A percentile compares a stretch with the other conserved stretches of the same genome.
These are phyloP conservation scores for Citeromyces nyonsensis DNA, from an alignment of 805 yeast species.

Conservation along the genomic window DNA sequence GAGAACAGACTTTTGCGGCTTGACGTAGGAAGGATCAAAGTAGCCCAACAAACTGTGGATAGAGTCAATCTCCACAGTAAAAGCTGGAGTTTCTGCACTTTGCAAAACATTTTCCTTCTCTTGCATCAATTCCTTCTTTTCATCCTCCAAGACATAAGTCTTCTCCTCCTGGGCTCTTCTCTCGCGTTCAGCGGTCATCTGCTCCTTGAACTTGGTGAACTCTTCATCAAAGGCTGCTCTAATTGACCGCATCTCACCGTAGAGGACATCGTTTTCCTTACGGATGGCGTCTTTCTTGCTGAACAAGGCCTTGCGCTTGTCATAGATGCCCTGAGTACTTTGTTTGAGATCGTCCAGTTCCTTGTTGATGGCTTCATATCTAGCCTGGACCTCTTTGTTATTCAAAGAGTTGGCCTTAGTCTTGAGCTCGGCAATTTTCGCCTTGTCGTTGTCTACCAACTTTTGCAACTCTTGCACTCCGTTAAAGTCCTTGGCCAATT, in stretches of 20 bases:
- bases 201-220: conserved; percentile 53
- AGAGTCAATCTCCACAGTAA: conserved; percentile 58
- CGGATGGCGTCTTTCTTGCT: conserved; percentile 53
- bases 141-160: conserved; percentile 29
- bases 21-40: conserved; percentile 70
- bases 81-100: conserved; percentile 69
- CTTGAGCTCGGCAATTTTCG: conserved; percentile 63
- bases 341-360: conserved; percentile 52
- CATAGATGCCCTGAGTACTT: conserved; percentile 42
- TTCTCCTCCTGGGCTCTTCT: conserved; percentile 59
- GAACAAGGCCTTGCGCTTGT: conserved; percentile 49
- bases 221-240: conserved; percentile 66
- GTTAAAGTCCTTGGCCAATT: conserved; percentile 64
- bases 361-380: conserved; percentile 55
- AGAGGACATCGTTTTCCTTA: conserved; percentile 54
- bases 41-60: conserved; percentile 58
- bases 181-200: conserved; percentile 52
- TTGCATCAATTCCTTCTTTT: conserved; percentile 30
- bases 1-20: conserved; percentile 19
- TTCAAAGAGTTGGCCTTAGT: conserved; percentile 37
- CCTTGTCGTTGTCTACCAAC: conserved; percentile 65
- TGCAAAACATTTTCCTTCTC: conserved; percentile 59
- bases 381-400: conserved; percentile 47
- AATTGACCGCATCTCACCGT: conserved; percentile 49
- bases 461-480: conserved; percentile 62